Conservation (phyloP, 1,139 yeast species). For the Debaryomyces robertsiae region DNA sequence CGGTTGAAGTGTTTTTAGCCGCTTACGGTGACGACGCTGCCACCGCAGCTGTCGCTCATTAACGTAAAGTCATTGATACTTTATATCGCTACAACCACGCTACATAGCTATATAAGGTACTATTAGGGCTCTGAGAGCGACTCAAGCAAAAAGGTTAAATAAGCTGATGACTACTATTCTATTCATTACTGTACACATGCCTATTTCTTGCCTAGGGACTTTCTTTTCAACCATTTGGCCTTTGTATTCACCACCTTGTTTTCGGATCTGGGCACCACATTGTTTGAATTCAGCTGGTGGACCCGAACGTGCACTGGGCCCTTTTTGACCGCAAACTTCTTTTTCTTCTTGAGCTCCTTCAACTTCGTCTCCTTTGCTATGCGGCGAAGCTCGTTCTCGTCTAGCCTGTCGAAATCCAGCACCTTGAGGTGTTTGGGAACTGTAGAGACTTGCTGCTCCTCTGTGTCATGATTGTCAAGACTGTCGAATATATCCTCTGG, state of each 20-base stretch:
- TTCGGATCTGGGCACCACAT: conserved; percentile 51
- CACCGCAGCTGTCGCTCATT: too few relatives aligned
- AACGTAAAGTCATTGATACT: too few relatives aligned
- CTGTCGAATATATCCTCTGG: conserved; percentile 51
- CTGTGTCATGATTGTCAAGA: conserved; percentile 17
- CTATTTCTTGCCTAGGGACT: conserved; percentile 45
- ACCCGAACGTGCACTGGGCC: conserved; percentile 63
- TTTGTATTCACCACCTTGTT: conserved; percentile 42
- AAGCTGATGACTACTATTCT: background rate
- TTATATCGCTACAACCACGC: too few relatives aligned
- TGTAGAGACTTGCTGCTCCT: conserved; percentile 15
- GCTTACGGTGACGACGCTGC: too few relatives aligned
- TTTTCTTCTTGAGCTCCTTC: conserved; percentile 41
- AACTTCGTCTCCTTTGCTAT: conserved; percentile 44
- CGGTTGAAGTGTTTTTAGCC: too few relatives aligned
- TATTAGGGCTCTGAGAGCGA: too few relatives aligned
- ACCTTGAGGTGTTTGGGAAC: conserved; percentile 39
- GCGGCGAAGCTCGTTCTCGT: conserved; percentile 22
- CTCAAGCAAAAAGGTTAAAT: background rate
- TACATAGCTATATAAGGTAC: too few relatives aligned
- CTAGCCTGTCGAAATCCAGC: conserved; percentile 37
- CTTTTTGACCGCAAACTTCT: conserved; percentile 41
- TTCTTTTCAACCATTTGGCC: conserved; percentile 64
- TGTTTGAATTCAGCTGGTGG: conserved; percentile 29
- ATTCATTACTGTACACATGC: background rate